A percentile compares a stretch with the other conserved stretches of the same genome.
Evolutionary conservation across 106 monocot genomes (phyloP).

Genomic region (Amphibolis antarctica): DNA sequence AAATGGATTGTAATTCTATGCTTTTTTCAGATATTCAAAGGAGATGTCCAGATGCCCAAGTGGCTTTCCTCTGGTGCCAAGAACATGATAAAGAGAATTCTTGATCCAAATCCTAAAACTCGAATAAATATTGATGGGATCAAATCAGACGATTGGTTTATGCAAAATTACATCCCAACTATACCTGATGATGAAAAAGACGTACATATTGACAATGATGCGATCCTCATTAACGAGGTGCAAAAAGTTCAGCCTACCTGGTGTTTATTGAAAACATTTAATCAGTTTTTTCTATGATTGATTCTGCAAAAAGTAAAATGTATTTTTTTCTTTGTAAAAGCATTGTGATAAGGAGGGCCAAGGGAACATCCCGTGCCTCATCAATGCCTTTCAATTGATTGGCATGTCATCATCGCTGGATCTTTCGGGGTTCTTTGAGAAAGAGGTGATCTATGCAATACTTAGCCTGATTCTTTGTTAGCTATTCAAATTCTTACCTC

Average conservation of each 20-base stretch:
- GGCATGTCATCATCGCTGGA: conserved; percentile 90
- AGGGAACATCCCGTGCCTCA: conserved; percentile 21
- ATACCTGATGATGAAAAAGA: conserved; percentile 69
- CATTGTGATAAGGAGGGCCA: conserved; percentile 14
- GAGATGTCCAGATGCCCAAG: conserved; percentile 55
- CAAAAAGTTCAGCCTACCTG: neutral
- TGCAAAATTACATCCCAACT: conserved; percentile 51
- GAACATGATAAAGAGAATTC: conserved; percentile 56
- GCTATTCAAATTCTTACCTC: neutral
- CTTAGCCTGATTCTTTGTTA: neutral
- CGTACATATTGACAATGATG: conserved; percentile 15
- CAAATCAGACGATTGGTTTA: conserved; percentile 82
- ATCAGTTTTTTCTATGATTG: neutral
- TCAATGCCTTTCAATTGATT: conserved; percentile 88
- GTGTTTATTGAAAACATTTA: neutral
- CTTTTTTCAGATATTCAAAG: conserved; percentile 53
- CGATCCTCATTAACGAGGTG: conserved; percentile 43
- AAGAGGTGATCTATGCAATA: conserved; percentile 38
- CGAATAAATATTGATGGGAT: conserved; percentile 60
- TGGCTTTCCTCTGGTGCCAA: conserved; percentile 61
- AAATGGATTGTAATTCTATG: neutral
- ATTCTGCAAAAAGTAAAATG: neutral
- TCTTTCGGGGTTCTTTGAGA: conserved; percentile 92
- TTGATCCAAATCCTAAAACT: conserved; percentile 75
- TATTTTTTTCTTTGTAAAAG: conserved; percentile 15